Evolutionary conservation across 768 basidiomycete genomes (phyloP), one percentile per base, ranked within the genome.

Genomic region (Naematelia encephala): DNA sequence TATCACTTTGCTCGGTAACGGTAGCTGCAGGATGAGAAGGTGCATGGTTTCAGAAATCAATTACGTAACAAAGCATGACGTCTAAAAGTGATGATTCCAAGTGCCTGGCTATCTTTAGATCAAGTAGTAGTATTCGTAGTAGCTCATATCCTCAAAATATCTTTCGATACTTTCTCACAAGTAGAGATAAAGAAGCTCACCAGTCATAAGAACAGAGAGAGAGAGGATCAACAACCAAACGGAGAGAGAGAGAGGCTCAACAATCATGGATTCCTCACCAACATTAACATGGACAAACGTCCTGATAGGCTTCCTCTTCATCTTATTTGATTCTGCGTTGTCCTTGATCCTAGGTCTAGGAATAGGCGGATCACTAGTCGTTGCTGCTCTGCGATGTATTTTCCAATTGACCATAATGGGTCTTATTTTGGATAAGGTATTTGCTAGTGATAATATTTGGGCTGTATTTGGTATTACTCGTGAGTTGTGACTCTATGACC

Each of bases 381-480:
- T 85, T 5, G 84, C 89, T 0, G 85, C 89, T 0, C 56, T 85
- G 44, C 80, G 91, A 74, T 93, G 91, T 72, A 79, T 89, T 19
- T 77, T 87, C 8, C 91, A 93, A 78, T 83, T 93, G 21, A 83
- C 84, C 14, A 75, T 90, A 13, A 86, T 92, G 60, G 87, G 85
- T 0, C 77, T 84, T 22, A 68, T 91, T 5, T 74, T 91, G 21
- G 84, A 87, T 60, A 81, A 81, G 27, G 86, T 92, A 2, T 91
- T 92, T 68, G 84, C 86, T 61, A 83, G 87, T 1, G 80, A 88
- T 42, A 86, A 86, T 63, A 82, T 86, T 1, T 89, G 85, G 85
- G 84, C 82, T 8, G 88, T 92, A 0, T 84, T 82, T 2, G 84
- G 82, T 0, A 88, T 92, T 55, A 84, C 84, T 10, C 80, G 88